Evolutionary conservation across 257 asterid species (phyloP).

Genomic region (Perilla frutescens): DNA sequence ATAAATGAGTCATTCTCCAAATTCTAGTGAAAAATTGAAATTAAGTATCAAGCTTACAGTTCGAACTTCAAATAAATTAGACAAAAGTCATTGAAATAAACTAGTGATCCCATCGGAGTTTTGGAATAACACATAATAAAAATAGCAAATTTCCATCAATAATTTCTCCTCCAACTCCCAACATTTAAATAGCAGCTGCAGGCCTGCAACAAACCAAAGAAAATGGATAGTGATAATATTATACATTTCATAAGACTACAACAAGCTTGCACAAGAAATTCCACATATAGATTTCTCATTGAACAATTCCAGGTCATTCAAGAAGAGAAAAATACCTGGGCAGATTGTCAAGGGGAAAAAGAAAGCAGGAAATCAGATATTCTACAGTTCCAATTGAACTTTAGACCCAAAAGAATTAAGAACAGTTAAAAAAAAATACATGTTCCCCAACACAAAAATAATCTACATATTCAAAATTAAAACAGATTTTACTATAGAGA

Average conservation of each 20-base stretch:
- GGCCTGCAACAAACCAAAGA: no score
- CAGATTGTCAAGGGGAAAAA: background rate
- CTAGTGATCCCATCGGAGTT: no score
- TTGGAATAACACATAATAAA: no score
- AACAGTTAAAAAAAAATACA: slow-evolving; percentile 7
- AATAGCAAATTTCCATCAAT: no score
- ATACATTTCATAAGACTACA: slow-evolving; percentile 24
- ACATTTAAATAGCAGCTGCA: no score
- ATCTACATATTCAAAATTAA: slow-evolving; percentile 10
- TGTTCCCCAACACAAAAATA: background rate
- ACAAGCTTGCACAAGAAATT: background rate
- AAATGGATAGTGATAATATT: background rate
- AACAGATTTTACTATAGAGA: slow-evolving; percentile 21
- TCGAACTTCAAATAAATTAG: no score
- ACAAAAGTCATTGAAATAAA: no score
- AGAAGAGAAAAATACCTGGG: background rate
- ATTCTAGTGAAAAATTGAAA: no score
- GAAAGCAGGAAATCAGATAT: slow-evolving; percentile 28
- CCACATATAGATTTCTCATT: slow-evolving; percentile 18
- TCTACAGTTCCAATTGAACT: slow-evolving; percentile 11
- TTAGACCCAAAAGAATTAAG: slow-evolving; percentile 25
- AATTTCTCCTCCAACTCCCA: no score
- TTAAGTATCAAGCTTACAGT: no score
- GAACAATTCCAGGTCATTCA: slow-evolving; percentile 18
- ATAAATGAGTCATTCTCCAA: no score